Percentiles rank a stretch among this genome's conserved stretches.
Conservation (phyloP, 805 yeast species). For the Ogataea saltuana region DNA sequence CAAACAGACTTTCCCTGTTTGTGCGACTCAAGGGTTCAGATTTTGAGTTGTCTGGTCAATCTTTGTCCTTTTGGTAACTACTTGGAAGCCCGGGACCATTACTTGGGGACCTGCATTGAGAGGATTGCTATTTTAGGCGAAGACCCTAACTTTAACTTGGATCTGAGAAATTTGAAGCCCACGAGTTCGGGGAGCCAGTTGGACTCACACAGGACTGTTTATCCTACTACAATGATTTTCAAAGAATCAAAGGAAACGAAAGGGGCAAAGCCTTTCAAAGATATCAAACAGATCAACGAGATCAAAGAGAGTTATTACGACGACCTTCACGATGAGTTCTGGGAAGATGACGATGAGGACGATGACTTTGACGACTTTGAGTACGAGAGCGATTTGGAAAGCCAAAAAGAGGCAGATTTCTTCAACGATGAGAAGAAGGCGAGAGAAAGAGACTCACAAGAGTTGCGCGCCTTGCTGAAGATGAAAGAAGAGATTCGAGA, state of each 20-base stretch:
- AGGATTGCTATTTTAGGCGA: constrained; percentile 29
- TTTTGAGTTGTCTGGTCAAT: constrained; percentile 43
- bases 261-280: constrained; percentile 4
- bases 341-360: neutral
- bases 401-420: constrained; percentile 12
- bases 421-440: constrained; percentile 23
- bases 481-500: constrained; percentile 9
- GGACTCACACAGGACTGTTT: too few relatives aligned
- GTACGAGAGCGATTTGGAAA: neutral
- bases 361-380: constrained; percentile 7
- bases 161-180: constrained; percentile 11
- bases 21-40: constrained; percentile 31
- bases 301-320: too few relatives aligned
- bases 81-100: constrained; percentile 50
- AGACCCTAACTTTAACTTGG: constrained; percentile 26
- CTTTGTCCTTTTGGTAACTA: constrained; percentile 45
- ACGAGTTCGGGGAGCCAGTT: too few relatives aligned
- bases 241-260: neutral
- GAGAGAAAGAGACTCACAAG: constrained; percentile 18
- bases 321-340: constrained; percentile 5
- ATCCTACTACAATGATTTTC: too few relatives aligned
- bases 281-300: too few relatives aligned
- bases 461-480: constrained; percentile 8
- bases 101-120: constrained; percentile 48
- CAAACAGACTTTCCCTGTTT: constrained; percentile 37